phyloP scores from a whole-genome alignment of 352 stramenopile genomes.

The Globisporangium paroecandrum region DNA sequence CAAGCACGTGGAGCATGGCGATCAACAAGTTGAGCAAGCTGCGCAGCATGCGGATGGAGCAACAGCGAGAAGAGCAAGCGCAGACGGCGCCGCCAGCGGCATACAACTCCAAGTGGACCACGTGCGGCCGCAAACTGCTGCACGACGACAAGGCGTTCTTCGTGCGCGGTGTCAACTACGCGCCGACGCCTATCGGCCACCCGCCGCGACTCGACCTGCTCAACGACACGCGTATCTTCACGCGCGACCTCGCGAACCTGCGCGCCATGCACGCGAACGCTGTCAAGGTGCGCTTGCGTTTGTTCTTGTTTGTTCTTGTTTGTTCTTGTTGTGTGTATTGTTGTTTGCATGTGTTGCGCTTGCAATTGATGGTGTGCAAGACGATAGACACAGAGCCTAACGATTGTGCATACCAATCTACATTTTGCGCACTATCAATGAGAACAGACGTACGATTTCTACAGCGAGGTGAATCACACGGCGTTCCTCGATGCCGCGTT shows the following conservation, averaged over 20 bases:
- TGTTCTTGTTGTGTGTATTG: not conserved
- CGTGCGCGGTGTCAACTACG: constrained; percentile 70
- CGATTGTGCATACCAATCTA: not conserved
- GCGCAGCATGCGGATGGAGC: constrained; percentile 5
- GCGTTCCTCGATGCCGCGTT: constrained; percentile 58
- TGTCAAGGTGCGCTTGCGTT: constrained; percentile 31
- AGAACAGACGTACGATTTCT: constrained; percentile 55
- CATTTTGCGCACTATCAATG: not conserved
- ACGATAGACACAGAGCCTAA: not conserved
- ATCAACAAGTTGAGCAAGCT: constrained; percentile 1
- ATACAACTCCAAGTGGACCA: constrained; percentile 55
- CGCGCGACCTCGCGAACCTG: constrained; percentile 62
- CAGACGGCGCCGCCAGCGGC: not conserved
- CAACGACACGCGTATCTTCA: constrained; percentile 46
- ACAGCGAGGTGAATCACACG: constrained; percentile 43
- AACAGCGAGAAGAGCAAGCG: not conserved
- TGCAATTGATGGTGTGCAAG: not conserved
- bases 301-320: not conserved
- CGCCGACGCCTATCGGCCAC: constrained; percentile 56
- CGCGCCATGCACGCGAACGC: constrained; percentile 71
- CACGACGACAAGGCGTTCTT: constrained; percentile 59
- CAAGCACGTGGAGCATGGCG: not conserved
- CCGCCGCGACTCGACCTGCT: constrained; percentile 57
- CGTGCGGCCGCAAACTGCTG: constrained; percentile 61
- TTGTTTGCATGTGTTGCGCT: not conserved